These are phyloP conservation scores for Galerina marginata DNA, from an alignment of 768 basidiomycete genomes.

Conservation along the genomic window DNA sequence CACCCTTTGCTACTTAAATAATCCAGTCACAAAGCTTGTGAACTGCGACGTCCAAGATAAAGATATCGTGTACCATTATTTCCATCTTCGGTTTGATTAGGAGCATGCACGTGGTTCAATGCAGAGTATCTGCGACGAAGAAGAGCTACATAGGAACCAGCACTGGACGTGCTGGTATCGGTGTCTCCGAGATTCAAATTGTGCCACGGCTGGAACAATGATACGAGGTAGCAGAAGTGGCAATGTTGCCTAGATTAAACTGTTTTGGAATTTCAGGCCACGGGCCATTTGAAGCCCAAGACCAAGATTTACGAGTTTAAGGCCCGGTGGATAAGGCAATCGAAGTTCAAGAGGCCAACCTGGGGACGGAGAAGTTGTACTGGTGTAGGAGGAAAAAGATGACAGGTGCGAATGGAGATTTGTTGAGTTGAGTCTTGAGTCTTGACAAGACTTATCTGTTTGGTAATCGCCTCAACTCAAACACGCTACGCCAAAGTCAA, in stretches of 20 bases:
- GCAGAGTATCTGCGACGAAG: slow-evolving; percentile 12
- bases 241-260: no score
- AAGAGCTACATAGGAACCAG: not conserved
- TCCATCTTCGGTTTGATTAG: not conserved
- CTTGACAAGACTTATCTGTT: no score
- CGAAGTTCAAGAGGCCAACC: not conserved
- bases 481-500: no score
- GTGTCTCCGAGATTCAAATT: no score
- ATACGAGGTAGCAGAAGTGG: no score
- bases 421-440: no score
- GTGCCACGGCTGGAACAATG: no score
- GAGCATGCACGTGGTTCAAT: not conserved
- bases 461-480: no score
- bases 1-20: no score
- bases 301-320: not conserved
- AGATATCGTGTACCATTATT: slow-evolving; percentile 1
- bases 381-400: slow-evolving; percentile 9
- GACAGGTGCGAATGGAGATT: slow-evolving; percentile 23
- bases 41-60: slow-evolving; percentile 24
- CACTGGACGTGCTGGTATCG: no score
- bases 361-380: slow-evolving; percentile 2
- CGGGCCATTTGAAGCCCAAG: slow-evolving; percentile 3
- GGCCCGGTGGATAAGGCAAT: not conserved
- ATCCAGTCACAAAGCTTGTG: slow-evolving; percentile 31
- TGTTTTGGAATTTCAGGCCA: not conserved